These are phyloP conservation scores for Aspergillus homomorphus DNA, from an alignment of 495 filamentous ascomycete species.

Conservation along the genomic window DNA sequence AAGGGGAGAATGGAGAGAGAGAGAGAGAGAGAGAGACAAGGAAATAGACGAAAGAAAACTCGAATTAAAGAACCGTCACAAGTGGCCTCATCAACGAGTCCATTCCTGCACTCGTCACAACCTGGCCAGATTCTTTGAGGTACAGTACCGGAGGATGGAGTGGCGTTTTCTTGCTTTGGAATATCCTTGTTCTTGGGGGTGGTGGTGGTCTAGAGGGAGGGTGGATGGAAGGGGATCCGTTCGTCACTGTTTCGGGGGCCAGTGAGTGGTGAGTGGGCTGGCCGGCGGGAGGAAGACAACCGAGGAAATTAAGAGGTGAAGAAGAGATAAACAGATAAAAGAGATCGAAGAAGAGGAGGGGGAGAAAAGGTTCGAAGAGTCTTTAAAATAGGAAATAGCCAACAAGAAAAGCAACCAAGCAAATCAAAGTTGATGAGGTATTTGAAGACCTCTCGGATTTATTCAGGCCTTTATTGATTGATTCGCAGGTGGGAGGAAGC, in stretches of 20 bases:
- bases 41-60: constrained; percentile 24
- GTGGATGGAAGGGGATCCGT: background rate
- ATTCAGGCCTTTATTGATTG: background rate
- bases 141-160: background rate
- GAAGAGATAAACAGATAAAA: no score
- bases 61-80: constrained; percentile 31
- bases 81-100: constrained; percentile 41
- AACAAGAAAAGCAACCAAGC: background rate
- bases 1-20: constrained; percentile 3
- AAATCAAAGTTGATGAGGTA: background rate
- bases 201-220: background rate
- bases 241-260: background rate
- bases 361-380: background rate
- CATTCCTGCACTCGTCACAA: constrained; percentile 40
- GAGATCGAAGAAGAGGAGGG: background rate
- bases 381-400: background rate
- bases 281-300: background rate
- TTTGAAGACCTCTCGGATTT: background rate
- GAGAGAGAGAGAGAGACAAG: constrained; percentile 9
- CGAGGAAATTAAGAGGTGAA: background rate
- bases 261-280: constrained; percentile 5
- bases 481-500: constrained; percentile 2
- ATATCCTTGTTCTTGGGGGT: background rate
- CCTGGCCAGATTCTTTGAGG: constrained; percentile 19
- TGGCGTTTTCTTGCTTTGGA: background rate